Evolutionary conservation across 352 stramenopile genomes (phyloP).

Genomic region (Labyrinthula sp.): DNA sequence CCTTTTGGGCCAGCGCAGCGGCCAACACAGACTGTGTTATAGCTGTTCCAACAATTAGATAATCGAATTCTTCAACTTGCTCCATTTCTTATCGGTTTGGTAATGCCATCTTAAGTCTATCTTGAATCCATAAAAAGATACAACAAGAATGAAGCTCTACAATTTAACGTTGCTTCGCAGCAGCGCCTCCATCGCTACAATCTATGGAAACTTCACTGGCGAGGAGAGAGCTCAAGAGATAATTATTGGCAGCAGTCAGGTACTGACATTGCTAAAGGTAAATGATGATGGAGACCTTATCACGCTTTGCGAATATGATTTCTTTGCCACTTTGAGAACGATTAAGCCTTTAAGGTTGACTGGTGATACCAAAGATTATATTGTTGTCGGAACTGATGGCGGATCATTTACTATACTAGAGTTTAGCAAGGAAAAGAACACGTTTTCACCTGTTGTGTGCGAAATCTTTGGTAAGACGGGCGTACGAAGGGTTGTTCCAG

Average conservation of each 20-base stretch:
- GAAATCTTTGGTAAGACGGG: slow-evolving; percentile 88
- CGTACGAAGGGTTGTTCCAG: slow-evolving; percentile 80
- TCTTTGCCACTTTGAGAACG: slow-evolving; percentile 71
- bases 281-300: slow-evolving; percentile 44
- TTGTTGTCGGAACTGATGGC: slow-evolving; percentile 81
- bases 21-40: too few relatives aligned
- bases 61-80: too few relatives aligned
- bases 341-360: slow-evolving; percentile 58
- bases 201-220: slow-evolving; percentile 69
- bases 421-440: slow-evolving; percentile 50
- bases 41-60: too few relatives aligned
- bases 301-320: slow-evolving; percentile 51
- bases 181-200: slow-evolving; percentile 31
- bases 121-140: too few relatives aligned
- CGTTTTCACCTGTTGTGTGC: slow-evolving; percentile 48
- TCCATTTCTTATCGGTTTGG: too few relatives aligned
- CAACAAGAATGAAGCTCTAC: slow-evolving; percentile 23
- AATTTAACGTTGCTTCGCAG: neutral
- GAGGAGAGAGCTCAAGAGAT: slow-evolving; percentile 69
- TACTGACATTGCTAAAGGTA: slow-evolving; percentile 67
- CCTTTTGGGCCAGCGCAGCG: too few relatives aligned
- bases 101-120: too few relatives aligned
- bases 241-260: slow-evolving; percentile 65
- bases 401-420: slow-evolving; percentile 83
- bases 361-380: slow-evolving; percentile 60